phyloP scores from a whole-genome alignment of 169 alveolate genomes.

The Theileria sp. region DNA sequence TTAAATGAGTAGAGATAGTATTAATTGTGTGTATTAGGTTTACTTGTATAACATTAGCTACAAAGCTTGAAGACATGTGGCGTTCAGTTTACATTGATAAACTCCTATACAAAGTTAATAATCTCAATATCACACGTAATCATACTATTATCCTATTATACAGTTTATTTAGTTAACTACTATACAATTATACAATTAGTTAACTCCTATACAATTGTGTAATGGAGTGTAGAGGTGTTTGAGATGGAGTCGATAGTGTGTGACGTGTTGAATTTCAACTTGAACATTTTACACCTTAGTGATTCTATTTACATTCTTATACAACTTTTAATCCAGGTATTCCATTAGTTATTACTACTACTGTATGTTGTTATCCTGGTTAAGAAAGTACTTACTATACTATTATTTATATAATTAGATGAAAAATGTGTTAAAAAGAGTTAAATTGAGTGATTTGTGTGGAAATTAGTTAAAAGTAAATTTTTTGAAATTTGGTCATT shows the following conservation, averaged over 20 bases:
- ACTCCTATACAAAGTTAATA: slow-evolving; percentile 43
- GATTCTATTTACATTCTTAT: slow-evolving; percentile 51
- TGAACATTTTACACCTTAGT: slow-evolving; percentile 49
- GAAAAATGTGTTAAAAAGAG: too few relatives aligned
- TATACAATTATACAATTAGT: neutral
- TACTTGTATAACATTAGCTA: slow-evolving; percentile 64
- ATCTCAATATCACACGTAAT: slow-evolving; percentile 36
- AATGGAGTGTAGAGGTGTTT: slow-evolving; percentile 44
- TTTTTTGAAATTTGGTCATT: too few relatives aligned
- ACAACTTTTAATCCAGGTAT: slow-evolving; percentile 9
- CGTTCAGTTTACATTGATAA: slow-evolving; percentile 48
- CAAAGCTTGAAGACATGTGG: slow-evolving; percentile 66
- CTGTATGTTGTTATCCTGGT: too few relatives aligned
- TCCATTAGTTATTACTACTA: neutral
- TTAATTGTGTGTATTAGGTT: slow-evolving; percentile 31
- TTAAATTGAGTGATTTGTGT: too few relatives aligned
- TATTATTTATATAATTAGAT: too few relatives aligned
- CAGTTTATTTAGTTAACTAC: too few relatives aligned
- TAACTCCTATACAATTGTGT: neutral
- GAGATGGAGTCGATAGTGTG: slow-evolving; percentile 64
- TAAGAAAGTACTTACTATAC: too few relatives aligned
- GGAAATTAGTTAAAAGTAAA: too few relatives aligned
- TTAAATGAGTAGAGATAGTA: too few relatives aligned
- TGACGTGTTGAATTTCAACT: slow-evolving; percentile 54
- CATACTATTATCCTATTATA: too few relatives aligned